Base-by-base conservation (phyloP, 371 early-diverging fungal species). In the Chytridiales sp. region DNA sequence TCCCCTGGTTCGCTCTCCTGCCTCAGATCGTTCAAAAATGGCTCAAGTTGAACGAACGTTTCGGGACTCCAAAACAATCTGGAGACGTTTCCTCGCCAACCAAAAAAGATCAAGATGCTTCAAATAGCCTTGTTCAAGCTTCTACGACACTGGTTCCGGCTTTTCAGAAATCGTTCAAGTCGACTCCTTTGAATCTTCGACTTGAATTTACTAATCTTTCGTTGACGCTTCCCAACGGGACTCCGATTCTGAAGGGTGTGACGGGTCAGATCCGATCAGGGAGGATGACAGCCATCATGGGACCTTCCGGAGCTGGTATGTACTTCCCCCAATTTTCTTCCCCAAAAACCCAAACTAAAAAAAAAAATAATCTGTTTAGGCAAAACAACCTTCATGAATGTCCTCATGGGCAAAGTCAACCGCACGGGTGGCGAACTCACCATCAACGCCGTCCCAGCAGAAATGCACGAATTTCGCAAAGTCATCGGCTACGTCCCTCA, bases 271-370 rank as follows among this genome's bases (percentile, higher is more conserved):
- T 85, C 40, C 36, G 67, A 32, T 59, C 77, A 13, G 84, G 85
- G 27, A 70, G 85, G 27, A 70, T 82, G n/a, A 83, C 83, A 31
- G 89, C 89, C 29, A 88, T 94, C 62, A 86, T 94, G 85, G 94
- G 94, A 4, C 86, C 90, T 3, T 79, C 79, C 15, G 92, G 94
- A 1, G 85, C 89, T 2, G 89, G 89, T 61, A 44, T 56, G 63
- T 62, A 0, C 22, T 30, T 21, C 36, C n/a, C 21, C 24, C 21
- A 13, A 8, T 46, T 1, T 30, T 38, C 13, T 49, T 50, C 47
- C 30, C 5, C 52, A 22, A 27, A 31, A 4, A 32, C 30, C 51
- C 38, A 9, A 38, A n/a, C 38, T 9, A 38, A 38, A n/a, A 38
- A 9, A 38, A 22, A 26, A 32, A 27, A 24, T 29, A 27, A 27